A percentile compares a stretch with the other conserved stretches of the same genome.
Conservation (phyloP, 768 basidiomycete species). For the Leccinum subgranulosum region DNA sequence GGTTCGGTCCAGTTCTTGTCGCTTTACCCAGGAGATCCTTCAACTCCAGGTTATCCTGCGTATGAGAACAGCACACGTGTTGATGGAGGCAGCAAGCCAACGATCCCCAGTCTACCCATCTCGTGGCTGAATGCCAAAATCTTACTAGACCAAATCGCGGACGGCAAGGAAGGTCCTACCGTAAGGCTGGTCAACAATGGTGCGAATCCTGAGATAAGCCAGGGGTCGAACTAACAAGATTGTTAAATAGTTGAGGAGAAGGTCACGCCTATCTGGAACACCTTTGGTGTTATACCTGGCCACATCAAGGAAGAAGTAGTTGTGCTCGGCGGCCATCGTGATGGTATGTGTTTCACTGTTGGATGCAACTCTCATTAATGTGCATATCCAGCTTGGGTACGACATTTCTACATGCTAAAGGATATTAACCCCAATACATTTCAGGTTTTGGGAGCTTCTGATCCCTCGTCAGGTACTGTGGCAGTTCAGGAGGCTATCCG, state of each 20-base stretch:
- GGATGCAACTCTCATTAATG: conserved; percentile 5
- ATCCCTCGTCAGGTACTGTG: conserved; percentile 57
- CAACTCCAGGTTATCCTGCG: conserved; percentile 85
- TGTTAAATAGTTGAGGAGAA: conserved; percentile 60
- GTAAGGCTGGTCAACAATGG: conserved; percentile 58
- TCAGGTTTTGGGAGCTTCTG: conserved; percentile 49
- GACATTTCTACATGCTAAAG: not conserved
- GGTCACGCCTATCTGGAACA: conserved; percentile 91
- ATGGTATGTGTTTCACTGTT: conserved; percentile 49
- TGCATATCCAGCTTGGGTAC: conserved; percentile 23
- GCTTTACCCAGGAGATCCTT: conserved; percentile 71
- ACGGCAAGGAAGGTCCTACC: conserved; percentile 35
- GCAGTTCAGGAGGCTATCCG: conserved; percentile 54
- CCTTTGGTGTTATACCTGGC: conserved; percentile 81
- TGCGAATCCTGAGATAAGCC: conserved; percentile 19
- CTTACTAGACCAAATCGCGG: conserved; percentile 48
- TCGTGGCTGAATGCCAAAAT: conserved; percentile 81
- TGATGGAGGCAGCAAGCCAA: conserved; percentile 60
- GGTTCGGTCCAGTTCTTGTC: conserved; percentile 78
- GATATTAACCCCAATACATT: conserved; percentile 1
- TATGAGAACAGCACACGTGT: conserved; percentile 75
- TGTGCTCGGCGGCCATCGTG: conserved; percentile 84
- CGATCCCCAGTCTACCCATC: conserved; percentile 86
- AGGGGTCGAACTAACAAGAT: not conserved
- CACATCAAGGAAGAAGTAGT: conserved; percentile 83